phyloP scores from a whole-genome alignment of 2,329 filamentous ascomycete species.

The Cercospora janseana region DNA sequence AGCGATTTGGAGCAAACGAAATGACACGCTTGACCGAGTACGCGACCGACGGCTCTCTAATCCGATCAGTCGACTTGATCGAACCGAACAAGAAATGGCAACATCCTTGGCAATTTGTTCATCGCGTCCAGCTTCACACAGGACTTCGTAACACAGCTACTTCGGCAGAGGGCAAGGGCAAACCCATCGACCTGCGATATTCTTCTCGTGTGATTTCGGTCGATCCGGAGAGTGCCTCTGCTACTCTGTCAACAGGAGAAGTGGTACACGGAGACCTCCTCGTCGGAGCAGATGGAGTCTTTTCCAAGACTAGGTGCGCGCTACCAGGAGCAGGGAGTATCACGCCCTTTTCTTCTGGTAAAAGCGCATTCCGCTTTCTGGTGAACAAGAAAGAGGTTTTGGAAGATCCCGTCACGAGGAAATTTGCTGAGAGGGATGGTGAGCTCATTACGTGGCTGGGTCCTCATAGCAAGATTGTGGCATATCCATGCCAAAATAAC shows the following conservation, averaged over 20 bases:
- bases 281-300: conserved; percentile 38
- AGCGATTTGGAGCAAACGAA: conserved; percentile 19
- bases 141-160: conserved; percentile 30
- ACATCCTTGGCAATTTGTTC: conserved; percentile 35
- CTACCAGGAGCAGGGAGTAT: conserved; percentile 25
- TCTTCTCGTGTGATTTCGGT: conserved; percentile 28
- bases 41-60: conserved; percentile 3
- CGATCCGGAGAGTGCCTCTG: conserved; percentile 26
- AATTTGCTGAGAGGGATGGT: conserved; percentile 34
- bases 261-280: conserved; percentile 33
- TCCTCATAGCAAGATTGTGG: conserved; percentile 46
- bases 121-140: conserved; percentile 35
- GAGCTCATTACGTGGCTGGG: conserved; percentile 47
- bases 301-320: conserved; percentile 27
- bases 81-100: conserved; percentile 49
- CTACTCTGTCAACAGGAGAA: conserved; percentile 33
- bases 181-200: conserved; percentile 28
- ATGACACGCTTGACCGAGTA: conserved; percentile 15
- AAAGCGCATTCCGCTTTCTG: conserved; percentile 59
- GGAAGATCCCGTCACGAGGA: conserved; percentile 43
- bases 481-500: conserved; percentile 50
- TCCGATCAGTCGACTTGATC: conserved; percentile 40
- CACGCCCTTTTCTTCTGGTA: conserved; percentile 44
- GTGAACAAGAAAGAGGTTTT: conserved; percentile 48
- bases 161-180: conserved; percentile 27